Base-by-base conservation (phyloP, 768 basidiomycete genomes). In the Trametes coccinea region DNA sequence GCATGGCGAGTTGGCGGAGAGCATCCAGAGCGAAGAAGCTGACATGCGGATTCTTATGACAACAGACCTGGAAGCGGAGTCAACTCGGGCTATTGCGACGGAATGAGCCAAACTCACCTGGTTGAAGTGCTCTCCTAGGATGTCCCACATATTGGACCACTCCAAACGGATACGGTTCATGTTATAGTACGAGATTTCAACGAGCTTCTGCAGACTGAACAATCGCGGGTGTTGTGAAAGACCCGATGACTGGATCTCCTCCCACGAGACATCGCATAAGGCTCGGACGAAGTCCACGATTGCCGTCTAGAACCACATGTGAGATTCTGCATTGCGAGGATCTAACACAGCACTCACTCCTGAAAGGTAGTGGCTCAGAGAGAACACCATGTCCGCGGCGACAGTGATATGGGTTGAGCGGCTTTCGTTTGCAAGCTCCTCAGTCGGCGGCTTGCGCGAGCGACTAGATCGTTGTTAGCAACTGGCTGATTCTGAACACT, bases 121-220 rank as follows among this genome's bases (percentile, higher is more conserved):
- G 72, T 99, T 98, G 77, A 99, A 98, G 75, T 99, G 97, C 73
- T 97, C 95, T 53, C 97, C 97, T 9, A 99, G 77, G 53, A 98
- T 98, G 68, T 92, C 90, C 97, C 97, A 99, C 62, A 99, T 80
- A 74, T 93, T 92, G 0, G 93, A 93, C 97, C 97, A 99, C 73
- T 99, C 97, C 50, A 99, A 77, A 74, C 97, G 92, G 71, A 99
- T 98, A 50, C 97, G 89, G 64, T 81, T 89, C 97, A 99, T 99
- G 76, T 99, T 99, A 77, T 99, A 99, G 74, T 99, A 99, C 8
- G 95, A 97, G 57, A 99, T 98, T 72, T 99, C 97, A 43, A 98
- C 96, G 39, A 99, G 80, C 76, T 98, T 99, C 75, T 98, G 95
- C 59, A 99, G 77, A 74, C 95, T 96, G 82, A 98, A 99, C 59